Conservation (phyloP, 495 filamentous ascomycete species). For the Hypoxylon rickii region DNA sequence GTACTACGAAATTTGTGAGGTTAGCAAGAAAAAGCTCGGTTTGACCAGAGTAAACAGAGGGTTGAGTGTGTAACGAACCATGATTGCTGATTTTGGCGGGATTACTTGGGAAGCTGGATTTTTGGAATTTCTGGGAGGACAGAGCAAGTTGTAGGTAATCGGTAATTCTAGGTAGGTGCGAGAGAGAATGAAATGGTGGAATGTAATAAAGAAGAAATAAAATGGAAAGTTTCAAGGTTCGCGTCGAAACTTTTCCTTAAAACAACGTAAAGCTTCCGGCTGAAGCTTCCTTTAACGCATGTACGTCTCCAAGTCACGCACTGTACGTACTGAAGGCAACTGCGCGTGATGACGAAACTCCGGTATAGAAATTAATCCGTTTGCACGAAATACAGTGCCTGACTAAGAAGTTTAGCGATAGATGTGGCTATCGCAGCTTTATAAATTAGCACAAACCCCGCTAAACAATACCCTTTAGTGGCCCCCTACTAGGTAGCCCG, state of each 20-base stretch:
- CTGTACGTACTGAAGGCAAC: slow-evolving; percentile 15
- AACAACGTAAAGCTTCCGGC: too few relatives aligned
- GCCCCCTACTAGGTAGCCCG: too few relatives aligned
- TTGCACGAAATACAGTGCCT: background rate
- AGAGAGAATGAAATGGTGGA: background rate
- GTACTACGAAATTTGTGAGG: slow-evolving; percentile 17
- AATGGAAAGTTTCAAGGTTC: too few relatives aligned
- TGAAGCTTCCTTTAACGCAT: too few relatives aligned
- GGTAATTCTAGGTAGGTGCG: background rate
- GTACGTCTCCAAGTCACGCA: too few relatives aligned
- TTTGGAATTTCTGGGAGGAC: background rate
- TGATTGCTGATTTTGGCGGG: slow-evolving; percentile 9
- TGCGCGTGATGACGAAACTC: slow-evolving; percentile 36
- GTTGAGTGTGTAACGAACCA: slow-evolving; percentile 29
- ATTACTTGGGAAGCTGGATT: background rate
- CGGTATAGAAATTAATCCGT: slow-evolving; percentile 31
- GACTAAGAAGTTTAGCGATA: background rate
- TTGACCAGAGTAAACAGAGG: too few relatives aligned
- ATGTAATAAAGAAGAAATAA: background rate
- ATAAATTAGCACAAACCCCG: too few relatives aligned
- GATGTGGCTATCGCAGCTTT: too few relatives aligned
- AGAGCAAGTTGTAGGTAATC: background rate
- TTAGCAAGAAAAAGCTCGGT: background rate
- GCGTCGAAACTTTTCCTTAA: too few relatives aligned
- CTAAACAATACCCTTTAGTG: too few relatives aligned